phyloP scores from a whole-genome alignment of 352 stramenopile genomes.

The Pilasporangium apinafurcum region DNA sequence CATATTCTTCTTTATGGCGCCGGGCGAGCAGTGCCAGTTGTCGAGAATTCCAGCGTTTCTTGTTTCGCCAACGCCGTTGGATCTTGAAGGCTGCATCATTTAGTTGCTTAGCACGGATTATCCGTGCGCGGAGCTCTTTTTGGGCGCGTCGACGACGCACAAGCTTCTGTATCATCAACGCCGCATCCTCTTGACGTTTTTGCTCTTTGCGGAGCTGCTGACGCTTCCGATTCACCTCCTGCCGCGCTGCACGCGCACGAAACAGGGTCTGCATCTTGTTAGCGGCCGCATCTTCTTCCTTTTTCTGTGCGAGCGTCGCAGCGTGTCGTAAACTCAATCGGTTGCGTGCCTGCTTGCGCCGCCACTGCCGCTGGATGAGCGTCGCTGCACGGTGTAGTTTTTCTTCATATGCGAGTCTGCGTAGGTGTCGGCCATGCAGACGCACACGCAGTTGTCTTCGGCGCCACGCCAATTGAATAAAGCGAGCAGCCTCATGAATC shows the following conservation, averaged over 20 bases:
- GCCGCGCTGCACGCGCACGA: constrained; percentile 37
- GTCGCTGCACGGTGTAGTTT: constrained; percentile 18
- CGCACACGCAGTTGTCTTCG: constrained; percentile 27
- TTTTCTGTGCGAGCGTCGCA: constrained; percentile 21
- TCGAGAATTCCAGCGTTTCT: constrained; percentile 28
- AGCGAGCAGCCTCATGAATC: constrained; percentile 15
- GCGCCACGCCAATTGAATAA: constrained; percentile 40
- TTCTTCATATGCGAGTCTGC: constrained; percentile 4
- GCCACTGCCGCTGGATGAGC: constrained; percentile 75
- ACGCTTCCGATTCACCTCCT: constrained; percentile 22
- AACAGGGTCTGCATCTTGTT: constrained; percentile 56
- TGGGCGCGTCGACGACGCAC: constrained; percentile 29
- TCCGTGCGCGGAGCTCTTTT: constrained; percentile 21
- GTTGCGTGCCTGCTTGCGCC: constrained; percentile 36
- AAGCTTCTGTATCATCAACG: constrained; percentile 28
- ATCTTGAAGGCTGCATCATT: constrained; percentile 30
- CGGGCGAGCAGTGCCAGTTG: constrained; percentile 31
- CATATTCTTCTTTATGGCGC: constrained; percentile 26
- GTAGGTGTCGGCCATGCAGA: constrained; percentile 11
- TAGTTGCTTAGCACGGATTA: constrained; percentile 13
- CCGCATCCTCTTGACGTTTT: constrained; percentile 30
- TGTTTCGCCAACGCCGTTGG: constrained; percentile 46
- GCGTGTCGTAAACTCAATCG: constrained; percentile 15
- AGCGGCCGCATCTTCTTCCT: constrained; percentile 34
- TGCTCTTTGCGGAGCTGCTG: constrained; percentile 23